These are phyloP conservation scores for Fusarium algeriense DNA, from an alignment of 2,329 filamentous ascomycete species.

Conservation along the genomic window DNA sequence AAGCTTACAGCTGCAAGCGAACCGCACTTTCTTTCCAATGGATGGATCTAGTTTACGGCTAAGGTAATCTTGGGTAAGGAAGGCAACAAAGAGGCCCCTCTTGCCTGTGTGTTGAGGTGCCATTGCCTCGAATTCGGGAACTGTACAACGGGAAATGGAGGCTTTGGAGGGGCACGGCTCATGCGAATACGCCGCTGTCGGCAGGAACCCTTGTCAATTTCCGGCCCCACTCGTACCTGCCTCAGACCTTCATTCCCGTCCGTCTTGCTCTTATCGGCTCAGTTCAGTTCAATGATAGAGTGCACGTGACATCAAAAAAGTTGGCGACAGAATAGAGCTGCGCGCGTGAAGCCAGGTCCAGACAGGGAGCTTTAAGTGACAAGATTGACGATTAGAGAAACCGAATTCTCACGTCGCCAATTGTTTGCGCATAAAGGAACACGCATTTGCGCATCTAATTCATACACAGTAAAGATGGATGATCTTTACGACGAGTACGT, in stretches of 20 bases:
- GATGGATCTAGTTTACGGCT: slow-evolving; percentile 15
- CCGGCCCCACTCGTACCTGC: slow-evolving; percentile 43
- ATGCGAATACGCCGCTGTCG: slow-evolving; percentile 45
- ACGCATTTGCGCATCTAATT: slow-evolving; percentile 26
- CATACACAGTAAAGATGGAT: slow-evolving; percentile 72
- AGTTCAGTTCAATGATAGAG: slow-evolving; percentile 4
- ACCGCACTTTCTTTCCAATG: slow-evolving; percentile 18
- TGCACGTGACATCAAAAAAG: slow-evolving; percentile 50
- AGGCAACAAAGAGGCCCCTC: slow-evolving; percentile 26
- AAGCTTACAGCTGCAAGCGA: slow-evolving; percentile 23
- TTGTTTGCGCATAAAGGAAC: slow-evolving; percentile 28
- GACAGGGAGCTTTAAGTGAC: slow-evolving; percentile 30
- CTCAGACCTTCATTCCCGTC: neutral
- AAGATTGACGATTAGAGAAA: slow-evolving; percentile 41
- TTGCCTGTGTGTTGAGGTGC: slow-evolving; percentile 10
- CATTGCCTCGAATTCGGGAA: slow-evolving; percentile 37
- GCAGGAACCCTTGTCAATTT: slow-evolving; percentile 32
- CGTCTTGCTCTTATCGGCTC: neutral
- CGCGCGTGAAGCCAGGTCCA: slow-evolving; percentile 43
- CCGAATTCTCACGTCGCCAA: slow-evolving; percentile 35
- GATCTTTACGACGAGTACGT: slow-evolving; percentile 93
- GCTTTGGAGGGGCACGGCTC: slow-evolving; percentile 44
- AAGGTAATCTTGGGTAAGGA: slow-evolving; percentile 4
- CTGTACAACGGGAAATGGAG: slow-evolving; percentile 26
- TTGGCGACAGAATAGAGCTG: slow-evolving; percentile 39